Evolutionary conservation across 768 basidiomycete genomes (phyloP), one percentile per base, ranked within the genome.

Genomic region (Trametes cinnabarina): DNA sequence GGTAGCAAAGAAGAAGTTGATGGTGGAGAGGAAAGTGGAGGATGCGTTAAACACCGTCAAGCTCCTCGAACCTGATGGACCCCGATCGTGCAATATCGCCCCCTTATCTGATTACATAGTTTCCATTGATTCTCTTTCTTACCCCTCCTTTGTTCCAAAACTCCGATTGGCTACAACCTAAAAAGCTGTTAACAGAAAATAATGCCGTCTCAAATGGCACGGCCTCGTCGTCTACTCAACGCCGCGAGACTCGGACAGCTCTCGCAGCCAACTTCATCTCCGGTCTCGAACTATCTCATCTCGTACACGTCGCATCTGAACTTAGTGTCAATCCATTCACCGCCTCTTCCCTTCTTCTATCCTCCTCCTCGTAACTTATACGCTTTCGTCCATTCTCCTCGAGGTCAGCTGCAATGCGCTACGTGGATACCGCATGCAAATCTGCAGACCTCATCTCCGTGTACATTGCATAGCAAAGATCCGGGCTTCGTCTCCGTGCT

Each of bases 11-110:
- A 41, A 22, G 59, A 46, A 50, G 59, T 49, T 60, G 59, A 50
- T 34, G 58, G 53, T 55, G 58, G 52, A 60, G 59, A 60, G 59
- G n/a, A 55, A 60, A 51, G 54, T 53, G 58, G 47, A 44, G 37
- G 57, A 20, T n/a, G 23, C 17, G n/a, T 22, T 49, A 22, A 37
- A 7, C 48, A 49, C 48, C 11, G n/a, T n/a, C n/a, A n/a, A n/a
- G n/a, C 14, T 39, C 37, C 49, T 50, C 49, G 49, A 50, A 50
- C 20, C 37, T 50, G 35, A 50, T 55, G 34, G 37, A 47, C 28
- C 17, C 42, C 30, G 35, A 39, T 34, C 9, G 49, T n/a, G 14
- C 49, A 39, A 25, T n/a, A 23, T 50, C 49, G 12, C 23, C 37
- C 37, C 35, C 52, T 54, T 54, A 54, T 54, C 52, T 17, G 52